Evolutionary conservation across 2,329 filamentous ascomycete genomes (phyloP), one percentile per base, ranked within the genome.

Genomic region (Coleophoma crateriformis): DNA sequence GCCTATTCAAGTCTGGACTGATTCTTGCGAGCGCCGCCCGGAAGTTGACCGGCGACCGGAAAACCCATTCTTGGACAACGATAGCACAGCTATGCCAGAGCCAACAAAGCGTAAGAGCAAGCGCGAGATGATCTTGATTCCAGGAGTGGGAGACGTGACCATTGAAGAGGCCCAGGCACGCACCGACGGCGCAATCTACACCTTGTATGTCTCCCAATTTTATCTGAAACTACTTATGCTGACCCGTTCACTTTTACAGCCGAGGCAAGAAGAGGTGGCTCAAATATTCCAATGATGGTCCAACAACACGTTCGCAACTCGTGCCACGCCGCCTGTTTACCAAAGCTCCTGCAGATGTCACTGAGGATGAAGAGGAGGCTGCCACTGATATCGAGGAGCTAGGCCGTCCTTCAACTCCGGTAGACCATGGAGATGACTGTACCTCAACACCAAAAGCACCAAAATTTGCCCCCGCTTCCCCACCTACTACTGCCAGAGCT

Each of bases 201-300:
- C 84, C 12, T 92, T 92, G 87, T 90, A 76, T 78, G 87, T 84
- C 15, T n/a, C 12, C n/a, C 27, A 46, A 33, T 13, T 14, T 14
- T 37, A 11, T 19, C 27, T 20, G 32, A 40, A 33, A 27, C 19
- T 3, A 27, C 27, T 27, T 33, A 33, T 45, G 48, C 61, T 67
- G 65, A 67, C 54, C 45, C 49, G 54, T 58, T 46, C 48, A 19
- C 19, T 53, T 55, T 49, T 51, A 15, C 53, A 90, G 87, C 74
- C 88, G 88, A 60, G 88, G 88, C 64, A 89, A 87, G 73, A 88
- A 82, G 64, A 74, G 88, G 50, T 90, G 89, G 71, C 82, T 84
- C 66, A 86, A 84, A 62, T 67, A 64, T 11, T 60, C 54, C 3
- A 62, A 66, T 14, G 59, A 52, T 48, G 57, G 73, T 32, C 80